Evolutionary conservation across 2,329 filamentous ascomycete species (phyloP), one percentile per base, ranked within the genome.

Genomic region (Thermochaetoides dissita): DNA sequence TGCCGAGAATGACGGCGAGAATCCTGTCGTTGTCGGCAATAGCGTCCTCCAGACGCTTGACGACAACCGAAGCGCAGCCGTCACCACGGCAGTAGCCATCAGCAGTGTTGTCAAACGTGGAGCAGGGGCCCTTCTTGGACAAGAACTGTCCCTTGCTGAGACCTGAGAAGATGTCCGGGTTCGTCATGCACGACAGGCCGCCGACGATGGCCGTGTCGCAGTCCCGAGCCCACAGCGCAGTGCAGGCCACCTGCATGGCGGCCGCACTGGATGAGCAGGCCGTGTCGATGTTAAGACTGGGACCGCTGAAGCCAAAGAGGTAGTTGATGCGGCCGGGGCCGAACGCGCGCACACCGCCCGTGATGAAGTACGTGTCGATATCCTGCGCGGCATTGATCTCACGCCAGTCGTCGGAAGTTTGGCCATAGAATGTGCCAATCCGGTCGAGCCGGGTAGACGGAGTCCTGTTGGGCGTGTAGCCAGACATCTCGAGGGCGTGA

Each of bases 31-130:
- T 79, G 53, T 91, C 84, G 1, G 74, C 74, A 40, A 83, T 59
- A 1, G 85, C 85, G 59, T 89, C 84, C 41, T 85, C 79, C 2
- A 88, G 74, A 31, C 84, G 72, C 68, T 93, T 93, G 38, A 91
- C 64, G 17, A 91, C 69, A 38, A 91, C 70, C 0, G 80, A 79
- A 2, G 78, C 84, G 46, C 81, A 81, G 11, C 75, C 79, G 34
- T 91, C 84, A 41, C 77, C 83, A 56, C 84, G 78, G 62, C 84
- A 89, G 61, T 91, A 89, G 1, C 84, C 84, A 60, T 88, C 82
- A 3, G 84, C 84, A 33, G 71, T 75, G 49, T 85, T 79, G 58
- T 89, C 84, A 55, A 85, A 91, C 0, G 84, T 85, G 55, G 85
- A 84, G 61, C 83, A 88, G 48, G 76, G 73, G 7, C 83, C 81